Percentiles rank a stretch among this genome's conserved stretches.
phyloP scores from a whole-genome alignment of 306 rosid genomes.

The Quercus bicolor region DNA sequence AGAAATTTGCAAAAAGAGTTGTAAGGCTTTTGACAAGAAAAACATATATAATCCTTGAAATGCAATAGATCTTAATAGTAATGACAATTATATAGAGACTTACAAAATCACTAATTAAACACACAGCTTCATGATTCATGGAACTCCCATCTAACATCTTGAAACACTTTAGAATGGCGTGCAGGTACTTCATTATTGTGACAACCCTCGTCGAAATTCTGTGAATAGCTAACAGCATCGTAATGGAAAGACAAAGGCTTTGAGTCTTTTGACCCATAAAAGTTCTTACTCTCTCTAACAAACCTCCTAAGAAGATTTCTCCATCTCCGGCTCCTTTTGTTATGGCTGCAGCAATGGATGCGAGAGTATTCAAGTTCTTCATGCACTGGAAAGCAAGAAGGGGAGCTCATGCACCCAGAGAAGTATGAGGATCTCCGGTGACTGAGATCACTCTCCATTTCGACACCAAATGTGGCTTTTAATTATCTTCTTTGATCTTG shows the following conservation, averaged over 20 bases:
- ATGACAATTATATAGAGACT: not conserved
- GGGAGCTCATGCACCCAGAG: slow-evolving; percentile 38
- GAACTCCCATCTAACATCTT: slow-evolving; percentile 38
- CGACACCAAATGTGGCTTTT: slow-evolving; percentile 5
- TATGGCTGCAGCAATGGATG: slow-evolving; percentile 26
- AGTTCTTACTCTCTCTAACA: slow-evolving; percentile 42
- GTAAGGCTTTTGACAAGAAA: not conserved
- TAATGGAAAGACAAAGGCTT: slow-evolving; percentile 62
- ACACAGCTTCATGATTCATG: not conserved
- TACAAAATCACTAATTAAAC: not conserved
- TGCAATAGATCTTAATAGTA: not conserved
- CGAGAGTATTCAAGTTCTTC: slow-evolving; percentile 51
- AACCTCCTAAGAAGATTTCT: slow-evolving; percentile 49
- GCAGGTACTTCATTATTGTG: slow-evolving; percentile 44
- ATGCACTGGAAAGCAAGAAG: slow-evolving; percentile 48
- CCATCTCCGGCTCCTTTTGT: slow-evolving; percentile 39
- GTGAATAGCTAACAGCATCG: slow-evolving; percentile 81
- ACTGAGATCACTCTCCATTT: slow-evolving; percentile 48
- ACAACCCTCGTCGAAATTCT: slow-evolving; percentile 73
- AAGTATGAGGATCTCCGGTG: slow-evolving; percentile 30
- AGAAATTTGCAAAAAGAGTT: not conserved
- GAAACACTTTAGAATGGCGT: slow-evolving; percentile 25
- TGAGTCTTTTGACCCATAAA: slow-evolving; percentile 42
- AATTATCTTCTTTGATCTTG: not conserved
- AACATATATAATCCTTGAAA: not conserved